Evolutionary conservation across 768 basidiomycete species (phyloP).

Genomic region (Trametes sanguinea): DNA sequence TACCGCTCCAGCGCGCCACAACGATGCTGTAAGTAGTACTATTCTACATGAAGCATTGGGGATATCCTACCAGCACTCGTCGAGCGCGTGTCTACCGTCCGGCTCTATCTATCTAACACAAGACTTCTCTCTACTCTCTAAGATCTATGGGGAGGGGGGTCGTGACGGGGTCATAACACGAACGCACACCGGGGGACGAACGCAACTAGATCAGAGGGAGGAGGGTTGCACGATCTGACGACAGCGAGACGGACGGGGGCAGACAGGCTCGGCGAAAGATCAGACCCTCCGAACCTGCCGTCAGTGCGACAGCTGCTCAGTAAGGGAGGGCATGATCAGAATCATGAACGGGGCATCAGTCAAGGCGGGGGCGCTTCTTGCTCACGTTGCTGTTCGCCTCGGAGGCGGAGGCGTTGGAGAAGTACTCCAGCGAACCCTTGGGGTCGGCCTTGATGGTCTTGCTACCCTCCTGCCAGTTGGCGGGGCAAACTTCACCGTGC

Average conservation of each 20-base stretch:
- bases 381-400: slow-evolving; percentile 42
- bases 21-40: slow-evolving; percentile 15
- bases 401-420: slow-evolving; percentile 38
- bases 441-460: slow-evolving; percentile 86
- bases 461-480: slow-evolving; percentile 81
- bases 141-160: slow-evolving; percentile 14
- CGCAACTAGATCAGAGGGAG: slow-evolving; percentile 23
- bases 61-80: slow-evolving; percentile 18
- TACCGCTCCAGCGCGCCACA: background rate
- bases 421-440: slow-evolving; percentile 73
- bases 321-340: slow-evolving; percentile 24
- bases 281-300: slow-evolving; percentile 20
- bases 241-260: slow-evolving; percentile 8
- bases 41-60: slow-evolving; percentile 12
- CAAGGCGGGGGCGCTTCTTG: slow-evolving; percentile 62
- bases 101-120: slow-evolving; percentile 11
- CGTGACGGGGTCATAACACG: slow-evolving; percentile 4
- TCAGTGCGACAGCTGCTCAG: slow-evolving; percentile 24
- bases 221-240: slow-evolving; percentile 22
- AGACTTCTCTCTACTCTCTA: slow-evolving; percentile 14
- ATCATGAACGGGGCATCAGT: slow-evolving; percentile 35
- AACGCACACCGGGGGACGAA: slow-evolving; percentile 6
- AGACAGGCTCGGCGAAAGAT: slow-evolving; percentile 22
- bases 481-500: slow-evolving; percentile 92
- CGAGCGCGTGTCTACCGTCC: slow-evolving; percentile 12